Evolutionary conservation across 1,284 basidiomycete genomes (phyloP).

Genomic region (Cryptococcus jaspeensis): DNA sequence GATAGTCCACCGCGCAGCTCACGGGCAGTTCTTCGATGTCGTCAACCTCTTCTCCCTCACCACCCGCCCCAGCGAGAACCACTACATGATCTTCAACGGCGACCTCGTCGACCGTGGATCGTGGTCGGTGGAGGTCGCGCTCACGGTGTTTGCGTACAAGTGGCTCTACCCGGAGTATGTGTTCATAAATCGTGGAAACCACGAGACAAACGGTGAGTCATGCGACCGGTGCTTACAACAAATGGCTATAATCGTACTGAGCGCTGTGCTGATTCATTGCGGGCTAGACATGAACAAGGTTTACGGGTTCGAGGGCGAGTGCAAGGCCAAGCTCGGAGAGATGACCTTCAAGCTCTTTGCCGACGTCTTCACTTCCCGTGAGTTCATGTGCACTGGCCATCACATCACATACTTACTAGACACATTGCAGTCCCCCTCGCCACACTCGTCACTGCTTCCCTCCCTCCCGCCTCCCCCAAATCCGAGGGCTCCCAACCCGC

Average conservation of each 20-base stretch:
- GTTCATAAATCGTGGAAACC: conserved; percentile 93
- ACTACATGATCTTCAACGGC: conserved; percentile 85
- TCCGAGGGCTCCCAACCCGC: conserved; percentile 49
- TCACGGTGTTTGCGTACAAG: conserved; percentile 94
- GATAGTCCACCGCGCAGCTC: conserved; percentile 14
- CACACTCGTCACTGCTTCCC: conserved; percentile 75
- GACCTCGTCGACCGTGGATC: conserved; percentile 92
- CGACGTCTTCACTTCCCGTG: conserved; percentile 83
- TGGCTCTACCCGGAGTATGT: conserved; percentile 88
- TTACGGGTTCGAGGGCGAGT: conserved; percentile 96
- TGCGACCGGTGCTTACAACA: not conserved
- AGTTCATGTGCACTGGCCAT: conserved; percentile 45
- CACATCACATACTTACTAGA: not conserved
- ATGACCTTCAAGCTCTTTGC: conserved; percentile 86
- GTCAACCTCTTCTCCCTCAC: conserved; percentile 84
- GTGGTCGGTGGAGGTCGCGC: conserved; percentile 76
- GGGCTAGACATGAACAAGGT: conserved; percentile 70
- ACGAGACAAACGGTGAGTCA: conserved; percentile 70
- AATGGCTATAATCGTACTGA: not conserved
- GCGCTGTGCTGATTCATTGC: conserved; percentile 2
- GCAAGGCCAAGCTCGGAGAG: conserved; percentile 91
- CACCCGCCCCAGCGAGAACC: conserved; percentile 73
- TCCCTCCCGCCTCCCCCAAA: conserved; percentile 57
- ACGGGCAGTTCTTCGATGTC: conserved; percentile 84
- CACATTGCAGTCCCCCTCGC: conserved; percentile 74